These are phyloP conservation scores for Eucalyptus polyanthemos DNA, from an alignment of 345 rosid genomes.

Conservation along the genomic window DNA sequence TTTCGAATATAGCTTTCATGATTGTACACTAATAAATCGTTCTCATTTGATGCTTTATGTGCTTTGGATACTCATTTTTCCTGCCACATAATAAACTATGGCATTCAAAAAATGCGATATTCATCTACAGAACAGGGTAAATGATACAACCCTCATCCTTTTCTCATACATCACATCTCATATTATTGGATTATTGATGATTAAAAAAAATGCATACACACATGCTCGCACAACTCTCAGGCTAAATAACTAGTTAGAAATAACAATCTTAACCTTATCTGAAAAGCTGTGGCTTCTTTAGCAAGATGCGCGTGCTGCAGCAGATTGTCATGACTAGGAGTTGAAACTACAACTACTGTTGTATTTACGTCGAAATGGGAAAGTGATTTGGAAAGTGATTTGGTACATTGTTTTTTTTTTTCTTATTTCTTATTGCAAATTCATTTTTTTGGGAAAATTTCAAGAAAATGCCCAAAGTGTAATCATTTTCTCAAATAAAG, in stretches of 20 bases:
- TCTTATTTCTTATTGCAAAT: too few species aligned
- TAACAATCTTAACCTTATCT: too few species aligned
- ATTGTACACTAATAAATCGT: background rate
- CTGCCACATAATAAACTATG: background rate
- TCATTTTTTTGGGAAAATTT: too few species aligned
- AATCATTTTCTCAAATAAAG: too few species aligned
- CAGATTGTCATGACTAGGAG: too few species aligned
- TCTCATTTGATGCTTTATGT: background rate
- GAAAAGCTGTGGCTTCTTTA: too few species aligned
- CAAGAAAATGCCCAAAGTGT: too few species aligned
- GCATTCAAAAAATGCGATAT: background rate
- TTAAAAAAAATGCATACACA: background rate
- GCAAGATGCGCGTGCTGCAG: too few species aligned
- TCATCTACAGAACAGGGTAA: background rate
- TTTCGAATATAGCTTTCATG: background rate
- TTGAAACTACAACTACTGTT: too few species aligned
- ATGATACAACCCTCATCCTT: background rate
- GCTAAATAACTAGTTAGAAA: background rate
- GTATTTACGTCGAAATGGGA: too few species aligned
- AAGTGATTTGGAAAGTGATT: too few species aligned
- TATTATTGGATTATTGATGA: background rate
- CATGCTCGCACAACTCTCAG: background rate
- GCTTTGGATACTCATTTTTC: background rate
- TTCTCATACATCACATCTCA: background rate
- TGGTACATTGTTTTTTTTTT: too few species aligned